Evolutionary conservation across 2,329 filamentous ascomycete genomes (phyloP).

Genomic region (Curvularia hawaiiensis): DNA sequence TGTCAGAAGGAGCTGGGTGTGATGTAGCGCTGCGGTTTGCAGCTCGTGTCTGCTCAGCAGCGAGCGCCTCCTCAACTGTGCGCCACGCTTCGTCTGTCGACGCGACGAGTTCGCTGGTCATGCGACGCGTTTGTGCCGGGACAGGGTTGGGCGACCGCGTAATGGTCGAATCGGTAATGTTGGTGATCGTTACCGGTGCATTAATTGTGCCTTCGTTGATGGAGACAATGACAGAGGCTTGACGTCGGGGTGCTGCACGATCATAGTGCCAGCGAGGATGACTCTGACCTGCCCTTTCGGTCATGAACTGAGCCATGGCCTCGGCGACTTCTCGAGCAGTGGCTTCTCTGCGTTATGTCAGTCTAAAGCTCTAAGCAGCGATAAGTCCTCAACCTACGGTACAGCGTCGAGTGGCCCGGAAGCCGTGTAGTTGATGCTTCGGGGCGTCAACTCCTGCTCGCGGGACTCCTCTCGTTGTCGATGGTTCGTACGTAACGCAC

Average conservation of each 20-base stretch:
- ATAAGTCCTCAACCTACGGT: constrained; percentile 27
- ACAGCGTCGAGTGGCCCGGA: constrained; percentile 26
- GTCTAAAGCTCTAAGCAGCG: constrained; percentile 12
- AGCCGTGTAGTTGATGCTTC: constrained; percentile 52
- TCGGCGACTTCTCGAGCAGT: constrained; percentile 28
- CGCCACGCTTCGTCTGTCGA: constrained; percentile 53
- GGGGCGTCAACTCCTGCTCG: constrained; percentile 43
- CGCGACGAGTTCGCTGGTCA: constrained; percentile 36
- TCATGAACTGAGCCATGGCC: constrained; percentile 30
- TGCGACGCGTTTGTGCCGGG: constrained; percentile 39
- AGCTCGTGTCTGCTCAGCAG: constrained; percentile 41
- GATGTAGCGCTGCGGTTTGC: constrained; percentile 22
- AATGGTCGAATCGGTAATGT: constrained; percentile 37
- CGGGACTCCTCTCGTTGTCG: constrained; percentile 51
- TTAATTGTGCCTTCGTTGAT: constrained; percentile 36
- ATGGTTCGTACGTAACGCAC: constrained; percentile 50
- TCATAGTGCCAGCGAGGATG: constrained; percentile 29
- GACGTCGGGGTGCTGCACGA: constrained; percentile 43
- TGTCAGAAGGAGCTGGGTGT: constrained; percentile 18
- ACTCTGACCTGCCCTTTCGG: constrained; percentile 20
- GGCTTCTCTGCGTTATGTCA: constrained; percentile 18
- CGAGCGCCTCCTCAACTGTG: constrained; percentile 55
- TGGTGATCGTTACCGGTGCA: constrained; percentile 24
- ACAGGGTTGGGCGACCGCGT: constrained; percentile 40
- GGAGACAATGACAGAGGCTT: constrained; percentile 49